Conservation (phyloP, 768 basidiomycete genomes). For the Kwoniella sp. region DNA sequence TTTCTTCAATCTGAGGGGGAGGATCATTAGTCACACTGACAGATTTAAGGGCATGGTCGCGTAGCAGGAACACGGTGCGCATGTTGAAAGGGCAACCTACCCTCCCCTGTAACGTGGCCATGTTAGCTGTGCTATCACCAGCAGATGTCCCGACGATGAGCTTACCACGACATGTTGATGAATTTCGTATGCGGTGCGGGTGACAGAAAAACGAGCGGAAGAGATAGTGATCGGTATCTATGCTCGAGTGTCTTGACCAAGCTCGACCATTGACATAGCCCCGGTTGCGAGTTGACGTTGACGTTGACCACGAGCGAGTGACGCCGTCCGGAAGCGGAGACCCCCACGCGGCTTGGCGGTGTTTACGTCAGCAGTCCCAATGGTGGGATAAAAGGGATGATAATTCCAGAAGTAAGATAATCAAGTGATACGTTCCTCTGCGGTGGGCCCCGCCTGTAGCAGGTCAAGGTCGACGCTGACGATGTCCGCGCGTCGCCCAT, state of each 20-base stretch:
- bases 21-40: neutral
- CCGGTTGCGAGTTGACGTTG: conserved; percentile 2
- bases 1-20: conserved; percentile 69
- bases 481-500: conserved; percentile 5
- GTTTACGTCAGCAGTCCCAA: neutral
- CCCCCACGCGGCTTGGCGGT: neutral
- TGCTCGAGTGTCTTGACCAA: neutral
- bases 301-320: neutral
- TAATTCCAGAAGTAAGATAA: neutral
- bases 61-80: neutral
- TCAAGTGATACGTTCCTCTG: neutral
- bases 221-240: no score
- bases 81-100: conserved; percentile 9
- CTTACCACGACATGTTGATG: conserved; percentile 32
- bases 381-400: neutral
- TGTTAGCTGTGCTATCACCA: neutral
- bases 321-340: neutral
- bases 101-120: conserved; percentile 25
- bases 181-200: neutral
- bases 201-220: neutral
- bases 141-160: neutral
- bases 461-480: neutral
- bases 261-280: no score
- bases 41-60: neutral
- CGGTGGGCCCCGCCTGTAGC: neutral